Percentiles rank a stretch among this genome's conserved stretches.
Conservation (phyloP, 805 yeast genomes). For the Debaryomyces maramus region DNA sequence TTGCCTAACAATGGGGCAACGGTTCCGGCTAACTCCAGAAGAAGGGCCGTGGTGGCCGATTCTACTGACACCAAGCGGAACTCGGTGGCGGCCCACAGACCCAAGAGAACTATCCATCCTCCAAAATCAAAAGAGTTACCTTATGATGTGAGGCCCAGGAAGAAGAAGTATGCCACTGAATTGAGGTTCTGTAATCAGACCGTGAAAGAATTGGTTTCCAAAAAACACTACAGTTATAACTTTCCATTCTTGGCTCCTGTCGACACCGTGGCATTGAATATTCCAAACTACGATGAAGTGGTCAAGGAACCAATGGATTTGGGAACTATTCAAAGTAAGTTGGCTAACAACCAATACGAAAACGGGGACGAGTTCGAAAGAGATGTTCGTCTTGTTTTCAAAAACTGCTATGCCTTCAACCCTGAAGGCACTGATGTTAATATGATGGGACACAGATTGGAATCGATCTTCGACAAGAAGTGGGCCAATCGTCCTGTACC, state of each 20-base stretch:
- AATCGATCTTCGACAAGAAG: slow-evolving; percentile 78
- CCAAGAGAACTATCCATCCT: slow-evolving; percentile 94
- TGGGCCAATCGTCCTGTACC: slow-evolving; percentile 71
- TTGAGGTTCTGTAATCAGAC: slow-evolving; percentile 81
- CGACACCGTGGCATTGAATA: slow-evolving; percentile 89
- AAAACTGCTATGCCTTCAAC: slow-evolving; percentile 87
- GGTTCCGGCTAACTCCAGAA: slow-evolving; percentile 16
- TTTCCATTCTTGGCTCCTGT: slow-evolving; percentile 94
- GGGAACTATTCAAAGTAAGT: slow-evolving; percentile 76
- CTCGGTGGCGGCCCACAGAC: slow-evolving; percentile 76
- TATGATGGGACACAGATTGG: slow-evolving; percentile 90
- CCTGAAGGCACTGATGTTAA: slow-evolving; percentile 98
- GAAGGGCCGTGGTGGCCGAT: slow-evolving; percentile 18
- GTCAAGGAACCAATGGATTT: slow-evolving; percentile 95
- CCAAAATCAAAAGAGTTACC: slow-evolving; percentile 94
- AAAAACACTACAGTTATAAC: slow-evolving; percentile 80
- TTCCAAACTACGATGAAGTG: slow-evolving; percentile 85
- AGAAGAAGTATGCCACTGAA: slow-evolving; percentile 88
- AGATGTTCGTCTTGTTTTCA: slow-evolving; percentile 81
- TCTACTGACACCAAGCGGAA: slow-evolving; percentile 38
- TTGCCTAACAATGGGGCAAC: slow-evolving; percentile 20
- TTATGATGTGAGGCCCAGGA: slow-evolving; percentile 85
- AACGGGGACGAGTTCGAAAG: slow-evolving; percentile 82
- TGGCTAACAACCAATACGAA: slow-evolving; percentile 84
- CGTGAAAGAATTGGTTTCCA: slow-evolving; percentile 75